A percentile compares a stretch with the other conserved stretches of the same genome.
phyloP scores from a whole-genome alignment of 495 filamentous ascomycete genomes.

The Coniosporium apollinis region DNA sequence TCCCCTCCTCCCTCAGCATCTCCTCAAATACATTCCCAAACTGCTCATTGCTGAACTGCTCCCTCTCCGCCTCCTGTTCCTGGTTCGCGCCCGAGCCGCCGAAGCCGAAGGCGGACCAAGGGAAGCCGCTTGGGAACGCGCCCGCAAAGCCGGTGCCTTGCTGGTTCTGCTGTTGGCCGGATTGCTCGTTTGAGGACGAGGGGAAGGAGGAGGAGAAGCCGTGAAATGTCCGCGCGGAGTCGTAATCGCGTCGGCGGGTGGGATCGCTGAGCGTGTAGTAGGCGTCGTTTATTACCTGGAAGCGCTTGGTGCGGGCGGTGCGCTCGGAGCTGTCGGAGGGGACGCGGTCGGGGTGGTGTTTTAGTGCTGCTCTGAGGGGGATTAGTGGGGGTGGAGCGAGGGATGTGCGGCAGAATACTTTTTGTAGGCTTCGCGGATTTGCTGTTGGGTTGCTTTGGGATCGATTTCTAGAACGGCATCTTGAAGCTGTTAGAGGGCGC shows the following conservation, averaged over 20 bases:
- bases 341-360: slow-evolving; percentile 88
- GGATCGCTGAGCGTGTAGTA: slow-evolving; percentile 89
- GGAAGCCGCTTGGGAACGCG: slow-evolving; percentile 34
- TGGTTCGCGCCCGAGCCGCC: slow-evolving; percentile 21
- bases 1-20: slow-evolving; percentile 88
- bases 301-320: slow-evolving; percentile 63
- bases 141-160: too few species aligned
- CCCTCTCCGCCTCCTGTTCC: slow-evolving; percentile 32
- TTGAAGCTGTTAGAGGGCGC: slow-evolving; percentile 17
- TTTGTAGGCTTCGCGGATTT: slow-evolving; percentile 94
- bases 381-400: neutral
- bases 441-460: slow-evolving; percentile 54
- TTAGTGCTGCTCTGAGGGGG: slow-evolving; percentile 60
- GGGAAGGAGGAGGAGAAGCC: slow-evolving; percentile 21
- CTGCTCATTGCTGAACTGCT: slow-evolving; percentile 45
- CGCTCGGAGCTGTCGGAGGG: slow-evolving; percentile 72
- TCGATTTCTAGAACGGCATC: slow-evolving; percentile 57
- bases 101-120: slow-evolving; percentile 49
- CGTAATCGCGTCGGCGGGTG: slow-evolving; percentile 71
- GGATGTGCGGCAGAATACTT: slow-evolving; percentile 30
- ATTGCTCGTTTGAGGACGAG: slow-evolving; percentile 19
- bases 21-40: slow-evolving; percentile 92
- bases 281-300: slow-evolving; percentile 94
- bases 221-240: slow-evolving; percentile 44
- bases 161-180: too few species aligned